A percentile compares a stretch with the other conserved stretches of the same genome.
Conservation (phyloP, 208 protist species). For the Leishmania braziliensis region DNA sequence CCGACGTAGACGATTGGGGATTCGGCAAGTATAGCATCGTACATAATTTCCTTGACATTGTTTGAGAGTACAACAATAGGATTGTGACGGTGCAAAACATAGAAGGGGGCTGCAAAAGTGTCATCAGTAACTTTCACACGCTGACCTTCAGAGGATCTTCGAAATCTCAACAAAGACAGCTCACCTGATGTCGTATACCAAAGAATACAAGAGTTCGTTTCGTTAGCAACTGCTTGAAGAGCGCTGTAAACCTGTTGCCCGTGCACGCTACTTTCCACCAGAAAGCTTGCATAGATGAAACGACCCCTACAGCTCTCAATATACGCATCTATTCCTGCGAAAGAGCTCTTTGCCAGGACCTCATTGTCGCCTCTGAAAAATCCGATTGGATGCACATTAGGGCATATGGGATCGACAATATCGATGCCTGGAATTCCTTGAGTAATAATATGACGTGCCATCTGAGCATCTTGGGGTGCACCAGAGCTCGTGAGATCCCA, state of each 20-base stretch:
- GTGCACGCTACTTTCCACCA: background rate
- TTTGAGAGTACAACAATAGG: conserved; percentile 14
- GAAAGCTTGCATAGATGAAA: conserved; percentile 7
- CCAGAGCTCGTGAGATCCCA: background rate
- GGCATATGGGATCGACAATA: conserved; percentile 26
- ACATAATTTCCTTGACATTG: conserved; percentile 1
- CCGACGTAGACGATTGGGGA: conserved; percentile 16
- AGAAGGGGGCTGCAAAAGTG: background rate
- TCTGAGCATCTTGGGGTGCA: conserved; percentile 2
- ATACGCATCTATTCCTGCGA: background rate
- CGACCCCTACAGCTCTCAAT: background rate
- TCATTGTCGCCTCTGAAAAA: conserved; percentile 35
- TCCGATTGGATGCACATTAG: conserved; percentile 48
- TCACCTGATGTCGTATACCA: background rate
- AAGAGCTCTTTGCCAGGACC: background rate
- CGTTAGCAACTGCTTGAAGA: background rate
- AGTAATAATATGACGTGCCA: conserved; percentile 37
- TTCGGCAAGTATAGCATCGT: conserved; percentile 14
- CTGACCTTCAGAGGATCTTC: background rate
- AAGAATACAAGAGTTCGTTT: conserved; percentile 11
- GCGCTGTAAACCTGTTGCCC: background rate
- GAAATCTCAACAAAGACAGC: background rate
- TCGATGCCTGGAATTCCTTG: conserved; percentile 48
- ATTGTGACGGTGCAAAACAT: background rate
- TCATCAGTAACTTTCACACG: conserved; percentile 8